Evolutionary conservation across 1,139 yeast species (phyloP), one percentile per base, ranked within the genome.

Genomic region (Hansenula anomala): DNA sequence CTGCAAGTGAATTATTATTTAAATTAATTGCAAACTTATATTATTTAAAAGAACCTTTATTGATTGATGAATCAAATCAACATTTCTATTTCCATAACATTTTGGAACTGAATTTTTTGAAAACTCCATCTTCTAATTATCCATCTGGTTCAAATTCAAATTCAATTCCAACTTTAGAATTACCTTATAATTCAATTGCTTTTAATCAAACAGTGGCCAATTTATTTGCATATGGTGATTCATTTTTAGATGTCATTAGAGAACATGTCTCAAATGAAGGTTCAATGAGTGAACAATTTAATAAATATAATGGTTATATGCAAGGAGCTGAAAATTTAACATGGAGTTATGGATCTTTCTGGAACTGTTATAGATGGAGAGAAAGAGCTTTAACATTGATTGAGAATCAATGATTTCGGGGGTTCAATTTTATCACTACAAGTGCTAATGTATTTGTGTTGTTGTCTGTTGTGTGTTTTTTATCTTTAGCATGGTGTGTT

Each of bases 281-380:
- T 6, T 75, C 75, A 36, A 78, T 90, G 78, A 81, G 90, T 53
- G 98, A 92, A 60, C 97, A 92, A 56, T 86, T 87, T 59, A 87
- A 85, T 63, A 78, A 76, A 53, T 74, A 79, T 51, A 77, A 73
- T 33, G 98, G 98, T 0, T 87, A 60, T 58, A 79, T 88, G 83
- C 84, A 80, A 60, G 98, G 98, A 4, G 97, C 97, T 0, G 63
- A 66, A 40, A 76, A 86, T 50, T 73, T 92, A 54, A 89, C 97
- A 6, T 92, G 98, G 98, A 83, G 95, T 47, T 87, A 87, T 59
- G 79, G 90, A 30, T 75, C 95, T 3, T 76, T 85, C 40, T 82
- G 86, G 80, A 73, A 77, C 48, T 78, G 92, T 3, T 64, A 74
- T 39, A 71, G 86, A 58, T 78, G 86, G 80, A 74, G 90, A 58